phyloP scores from a whole-genome alignment of 73 alveolate genomes.

The Paramecium sonneborni region DNA sequence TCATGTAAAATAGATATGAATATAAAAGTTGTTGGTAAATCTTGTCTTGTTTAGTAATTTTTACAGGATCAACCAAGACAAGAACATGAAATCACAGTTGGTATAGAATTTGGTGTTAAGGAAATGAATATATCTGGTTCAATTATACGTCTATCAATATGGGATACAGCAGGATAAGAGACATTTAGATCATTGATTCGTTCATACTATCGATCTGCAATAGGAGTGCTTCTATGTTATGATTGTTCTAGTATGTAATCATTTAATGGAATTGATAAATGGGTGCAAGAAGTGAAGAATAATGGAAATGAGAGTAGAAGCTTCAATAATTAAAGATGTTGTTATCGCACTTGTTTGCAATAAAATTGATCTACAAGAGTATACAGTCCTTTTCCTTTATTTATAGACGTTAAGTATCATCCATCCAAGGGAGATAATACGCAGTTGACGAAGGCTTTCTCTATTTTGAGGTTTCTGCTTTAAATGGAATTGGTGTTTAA shows the following conservation, averaged over 20 bases:
- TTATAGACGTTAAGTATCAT: background rate
- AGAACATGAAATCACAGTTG: background rate
- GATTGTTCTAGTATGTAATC: background rate
- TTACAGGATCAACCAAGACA: background rate
- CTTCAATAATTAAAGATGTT: constrained; percentile 42
- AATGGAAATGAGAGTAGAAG: constrained; percentile 38
- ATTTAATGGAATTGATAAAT: background rate
- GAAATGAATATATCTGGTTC: background rate
- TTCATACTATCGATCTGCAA: background rate
- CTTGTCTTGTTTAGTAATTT: background rate
- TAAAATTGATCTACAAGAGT: constrained; percentile 28
- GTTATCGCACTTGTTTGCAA: constrained; percentile 47
- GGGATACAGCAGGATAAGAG: constrained; percentile 78
- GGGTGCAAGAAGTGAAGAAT: constrained; percentile 32
- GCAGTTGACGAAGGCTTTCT: constrained; percentile 20
- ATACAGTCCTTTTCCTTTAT: background rate
- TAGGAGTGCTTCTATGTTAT: constrained; percentile 33
- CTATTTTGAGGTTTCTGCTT: constrained; percentile 1
- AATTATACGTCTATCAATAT: background rate
- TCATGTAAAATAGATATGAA: background rate
- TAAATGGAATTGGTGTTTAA: background rate
- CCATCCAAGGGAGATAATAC: background rate
- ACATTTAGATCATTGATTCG: constrained; percentile 54
- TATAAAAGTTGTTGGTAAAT: background rate
- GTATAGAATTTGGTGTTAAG: background rate